Base-by-base conservation (phyloP, 2,329 filamentous ascomycete genomes). In the Phoma sp. region DNA sequence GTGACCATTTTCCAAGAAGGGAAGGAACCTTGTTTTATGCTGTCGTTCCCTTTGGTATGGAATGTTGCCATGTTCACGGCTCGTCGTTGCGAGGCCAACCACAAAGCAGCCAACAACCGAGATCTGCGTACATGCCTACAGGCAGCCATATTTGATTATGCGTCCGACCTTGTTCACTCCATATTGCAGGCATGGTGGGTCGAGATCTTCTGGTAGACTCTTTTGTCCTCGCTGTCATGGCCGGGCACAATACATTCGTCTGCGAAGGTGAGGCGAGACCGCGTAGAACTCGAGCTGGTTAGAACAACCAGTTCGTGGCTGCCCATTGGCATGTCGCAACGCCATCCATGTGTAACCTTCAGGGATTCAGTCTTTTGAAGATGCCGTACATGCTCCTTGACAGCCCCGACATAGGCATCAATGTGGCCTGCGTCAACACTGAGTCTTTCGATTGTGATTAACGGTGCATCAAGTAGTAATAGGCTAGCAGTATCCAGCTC, bases 381-480 rank as follows among this genome's bases (percentile, higher is more conserved):
- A 44, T 44, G 43, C 43, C 60, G 60, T 41, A 33, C 40, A 46
- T 70, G 52, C 38, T 55, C 60, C 6, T 46, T 32, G 10, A 59
- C 38, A 36, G 44, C 58, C 43, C 58, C 53, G 12, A 53, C 40
- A 44, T 63, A 67, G 43, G 46, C 54, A 17, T 61, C 63, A 21
- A 61, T 40, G 27, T 37, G 40, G 21, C 55, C 56, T 32, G 45
- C 46, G 17, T 59, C 44, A 13, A 69, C 45, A n/a, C 46, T 48
- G 5, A 65, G 31, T 53, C 57, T 66, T 38, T 68, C 62, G 21
- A 73, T 60, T 35, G 58, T 57, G 50, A 71, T 55, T 35, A 70
- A 56, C 19, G 68, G 69, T 32, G 65, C 65, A 24, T 68, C 65
- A 29, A 69, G 46, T 19, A 66, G 64, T 21, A 68, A 58, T 35